Evolutionary conservation across 2,329 filamentous ascomycete species (phyloP), one percentile per base, ranked within the genome.

Genomic region (Xylariales sp.): DNA sequence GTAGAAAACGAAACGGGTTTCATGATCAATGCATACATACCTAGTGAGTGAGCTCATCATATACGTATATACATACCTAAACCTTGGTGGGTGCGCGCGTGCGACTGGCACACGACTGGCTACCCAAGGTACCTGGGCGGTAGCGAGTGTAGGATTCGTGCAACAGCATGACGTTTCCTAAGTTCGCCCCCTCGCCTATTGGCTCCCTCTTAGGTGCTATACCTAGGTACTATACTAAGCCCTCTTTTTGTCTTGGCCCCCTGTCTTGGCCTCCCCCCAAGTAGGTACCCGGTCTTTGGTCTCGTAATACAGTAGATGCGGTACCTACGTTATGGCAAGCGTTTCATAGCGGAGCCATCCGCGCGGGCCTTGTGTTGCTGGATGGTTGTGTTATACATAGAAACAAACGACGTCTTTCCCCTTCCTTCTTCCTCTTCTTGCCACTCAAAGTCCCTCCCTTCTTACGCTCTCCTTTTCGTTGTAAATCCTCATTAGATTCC

Each of bases 331-430:
- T 18, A 30, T 49, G 46, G 56, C 45, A 36, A 49, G 41, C 16
- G 59, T 62, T 62, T 62, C 59, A 54, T 16, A 43, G 39, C 45
- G 30, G 56, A 34, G 12, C 53, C 36, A 9, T 5, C 36, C 39
- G 36, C n/a, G 39, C 23, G 23, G 23, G 23, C 23, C 23, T 23
- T 23, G 23, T 23, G 23, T 23, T 23, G 23, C 23, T 23, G 23
- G 23, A 23, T 23, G 23, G 23, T 46, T 23, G n/a, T 28, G 30
- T 62, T 54, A 48, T 52, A 39, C 16, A 54, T 62, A 55, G 49
- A 48, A 28, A 5, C 50, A 23, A 10, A 39, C 23, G 36, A 39
- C 36, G 5, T 39, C 36, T 39, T 39, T 39, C 16, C 34, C 14
- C 36, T 43, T 36, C 18, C 14, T 8, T 30, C 4, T n/a, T n/a